Evolutionary conservation across 441 rosid genomes (phyloP).

Genomic region (Populus hybrid): DNA sequence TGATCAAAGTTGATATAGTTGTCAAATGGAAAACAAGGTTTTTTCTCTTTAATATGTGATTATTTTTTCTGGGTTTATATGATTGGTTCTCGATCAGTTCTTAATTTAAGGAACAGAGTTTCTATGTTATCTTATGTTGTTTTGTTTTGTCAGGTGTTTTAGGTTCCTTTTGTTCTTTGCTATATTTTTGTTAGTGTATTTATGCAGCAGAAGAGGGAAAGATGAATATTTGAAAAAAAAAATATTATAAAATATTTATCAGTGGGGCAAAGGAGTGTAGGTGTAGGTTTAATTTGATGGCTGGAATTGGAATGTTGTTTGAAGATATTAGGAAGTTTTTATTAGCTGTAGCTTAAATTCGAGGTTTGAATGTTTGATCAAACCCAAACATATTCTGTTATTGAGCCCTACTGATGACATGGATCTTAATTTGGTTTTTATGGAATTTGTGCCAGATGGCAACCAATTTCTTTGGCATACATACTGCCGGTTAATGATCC

Average conservation of each 20-base stretch:
- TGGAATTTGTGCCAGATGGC: not conserved
- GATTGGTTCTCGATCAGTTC: constrained; percentile 1
- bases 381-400: not conserved
- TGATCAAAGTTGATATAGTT: not conserved
- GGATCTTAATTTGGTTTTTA: not conserved
- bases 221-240: not conserved
- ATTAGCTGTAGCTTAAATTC: not conserved
- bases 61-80: not conserved
- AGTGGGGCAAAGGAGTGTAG: not conserved
- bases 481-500: not conserved
- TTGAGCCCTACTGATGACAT: not conserved
- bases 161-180: not conserved
- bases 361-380: constrained; percentile 4
- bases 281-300: not conserved
- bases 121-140: not conserved
- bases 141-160: constrained; percentile 1
- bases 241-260: not conserved
- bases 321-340: not conserved
- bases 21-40: not conserved
- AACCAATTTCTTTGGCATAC: not conserved
- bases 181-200: not conserved
- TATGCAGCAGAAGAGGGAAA: not conserved
- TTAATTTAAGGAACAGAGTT: constrained; percentile 1
- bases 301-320: not conserved
- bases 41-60: constrained; percentile 4